Evolutionary conservation across 345 rosid genomes (phyloP), one percentile per base, ranked within the genome.

Genomic region (Salix udensis): DNA sequence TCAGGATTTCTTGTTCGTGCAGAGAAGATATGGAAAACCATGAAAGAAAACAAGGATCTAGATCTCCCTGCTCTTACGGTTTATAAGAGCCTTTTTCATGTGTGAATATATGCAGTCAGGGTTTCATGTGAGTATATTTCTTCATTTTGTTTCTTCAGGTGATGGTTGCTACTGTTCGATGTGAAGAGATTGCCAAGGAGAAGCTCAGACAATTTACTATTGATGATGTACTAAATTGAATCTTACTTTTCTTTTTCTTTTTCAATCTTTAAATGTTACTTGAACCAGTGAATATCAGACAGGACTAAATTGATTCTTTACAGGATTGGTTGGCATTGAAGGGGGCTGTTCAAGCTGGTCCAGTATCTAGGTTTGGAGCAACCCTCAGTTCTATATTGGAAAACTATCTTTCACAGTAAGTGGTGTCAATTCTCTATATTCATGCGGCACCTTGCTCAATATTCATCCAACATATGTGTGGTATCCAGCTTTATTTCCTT

Each of bases 61-160:
- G 80, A 82, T 76, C 78, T 82, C 53, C 85, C 85, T 69, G 82
- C 82, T 70, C 85, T 69, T 74, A 76, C 79, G 82, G 85, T 78
- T 39, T 21, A 50, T 26, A 50, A 19, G n/a, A 50, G 8, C 4
- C 52, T 58, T 55, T 48, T 34, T 30, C 30, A 21, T 34, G 42
- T 31, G 39, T 30, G 4, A 71, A 60, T 9, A 44, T 68, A 55
- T 14, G 23, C 36, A 26, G 12, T 77, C 65, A 28, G 24, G 15
- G 55, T 40, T 67, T 65, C 50, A 24, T 67, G 39, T 36, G 16
- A 44, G 6, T 39, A 36, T 71, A 37, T 53, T 37, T 60, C 44
- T 55, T 39, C 24, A 10, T 26, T 75, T 64, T 80, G 62, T 75
- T n/a, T 73, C 7, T 15, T 68, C 58, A 83, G 86, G 82, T 83